Evolutionary conservation across 371 early-diverging fungal genomes (phyloP).

Genomic region (Mortierella sp.): DNA sequence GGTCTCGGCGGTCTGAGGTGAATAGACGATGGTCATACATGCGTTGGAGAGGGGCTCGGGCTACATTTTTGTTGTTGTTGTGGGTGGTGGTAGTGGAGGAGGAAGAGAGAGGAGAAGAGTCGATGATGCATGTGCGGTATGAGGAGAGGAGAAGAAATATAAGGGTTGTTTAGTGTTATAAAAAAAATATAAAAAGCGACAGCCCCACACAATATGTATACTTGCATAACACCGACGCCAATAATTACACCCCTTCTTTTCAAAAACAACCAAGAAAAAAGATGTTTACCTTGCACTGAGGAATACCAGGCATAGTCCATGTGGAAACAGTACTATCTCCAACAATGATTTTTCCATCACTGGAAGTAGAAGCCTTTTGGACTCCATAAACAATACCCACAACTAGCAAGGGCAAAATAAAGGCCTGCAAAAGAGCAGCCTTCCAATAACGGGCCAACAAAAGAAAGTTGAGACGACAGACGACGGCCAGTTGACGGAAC

Average conservation of each 20-base stretch:
- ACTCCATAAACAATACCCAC: constrained; percentile 36
- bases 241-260: not conserved
- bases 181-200: not conserved
- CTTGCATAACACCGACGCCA: too few relatives aligned
- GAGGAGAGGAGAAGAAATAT: not conserved
- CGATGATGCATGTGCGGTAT: not conserved
- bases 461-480: constrained; percentile 49
- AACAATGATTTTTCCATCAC: constrained; percentile 14
- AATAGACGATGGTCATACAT: constrained; percentile 77
- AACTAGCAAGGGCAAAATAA: constrained; percentile 39
- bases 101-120: too few relatives aligned
- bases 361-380: constrained; percentile 19
- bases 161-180: not conserved
- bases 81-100: not conserved
- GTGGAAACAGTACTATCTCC: constrained; percentile 21
- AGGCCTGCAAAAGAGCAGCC: constrained; percentile 36
- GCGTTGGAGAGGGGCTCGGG: constrained; percentile 52
- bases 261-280: not conserved
- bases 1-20: constrained; percentile 61
- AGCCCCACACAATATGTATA: too few relatives aligned
- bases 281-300: constrained; percentile 43
- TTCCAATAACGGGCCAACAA: constrained; percentile 53
- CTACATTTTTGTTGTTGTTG: constrained; percentile 15
- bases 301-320: constrained; percentile 49
- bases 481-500: constrained; percentile 46